Percentiles rank a stretch among this genome's conserved stretches.
These are phyloP conservation scores for Rubroboletus pulcherrimus DNA, from an alignment of 768 basidiomycete genomes.

Conservation along the genomic window DNA sequence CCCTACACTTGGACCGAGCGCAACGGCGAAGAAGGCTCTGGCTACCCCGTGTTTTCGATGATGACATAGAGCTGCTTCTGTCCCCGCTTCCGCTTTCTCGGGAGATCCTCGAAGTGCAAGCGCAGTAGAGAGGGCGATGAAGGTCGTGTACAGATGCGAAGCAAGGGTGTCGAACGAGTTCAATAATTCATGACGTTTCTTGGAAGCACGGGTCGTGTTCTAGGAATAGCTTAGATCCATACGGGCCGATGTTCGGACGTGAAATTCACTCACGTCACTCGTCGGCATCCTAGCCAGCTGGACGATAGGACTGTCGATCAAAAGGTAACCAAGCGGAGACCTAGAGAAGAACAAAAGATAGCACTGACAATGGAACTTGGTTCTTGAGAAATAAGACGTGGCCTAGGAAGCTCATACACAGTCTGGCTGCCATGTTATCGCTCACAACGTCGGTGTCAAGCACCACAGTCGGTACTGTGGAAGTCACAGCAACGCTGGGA, in stretches of 20 bases:
- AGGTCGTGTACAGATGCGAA: conserved; percentile 73
- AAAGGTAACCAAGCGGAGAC: neutral
- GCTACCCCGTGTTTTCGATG: conserved; percentile 7
- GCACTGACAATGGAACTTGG: conserved; percentile 72
- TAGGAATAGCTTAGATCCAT: conserved; percentile 15
- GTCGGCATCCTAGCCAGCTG: conserved; percentile 57
- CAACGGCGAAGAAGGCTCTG: conserved; percentile 55
- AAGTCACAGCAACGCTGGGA: neutral
- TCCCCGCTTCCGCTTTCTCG: neutral
- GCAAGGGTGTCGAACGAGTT: conserved; percentile 65
- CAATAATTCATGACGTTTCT: conserved; percentile 59
- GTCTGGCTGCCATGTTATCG: conserved; percentile 57
- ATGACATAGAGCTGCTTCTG: neutral
- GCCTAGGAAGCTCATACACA: conserved; percentile 59
- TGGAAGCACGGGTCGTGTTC: conserved; percentile 47
- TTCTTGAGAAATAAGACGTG: conserved; percentile 76
- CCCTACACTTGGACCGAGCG: conserved; percentile 63
- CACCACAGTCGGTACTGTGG: conserved; percentile 36
- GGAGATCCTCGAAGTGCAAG: conserved; percentile 38
- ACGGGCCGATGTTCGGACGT: neutral
- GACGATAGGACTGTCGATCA: conserved; percentile 51
- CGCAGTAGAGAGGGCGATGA: conserved; percentile 67
- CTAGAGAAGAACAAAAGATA: neutral
- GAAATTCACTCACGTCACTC: conserved; percentile 36
- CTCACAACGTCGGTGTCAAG: conserved; percentile 53